Percentiles rank a stretch among this genome's conserved stretches.
Evolutionary conservation across 345 rosid species (phyloP).

Genomic region (Lagerstroemia speciosa): DNA sequence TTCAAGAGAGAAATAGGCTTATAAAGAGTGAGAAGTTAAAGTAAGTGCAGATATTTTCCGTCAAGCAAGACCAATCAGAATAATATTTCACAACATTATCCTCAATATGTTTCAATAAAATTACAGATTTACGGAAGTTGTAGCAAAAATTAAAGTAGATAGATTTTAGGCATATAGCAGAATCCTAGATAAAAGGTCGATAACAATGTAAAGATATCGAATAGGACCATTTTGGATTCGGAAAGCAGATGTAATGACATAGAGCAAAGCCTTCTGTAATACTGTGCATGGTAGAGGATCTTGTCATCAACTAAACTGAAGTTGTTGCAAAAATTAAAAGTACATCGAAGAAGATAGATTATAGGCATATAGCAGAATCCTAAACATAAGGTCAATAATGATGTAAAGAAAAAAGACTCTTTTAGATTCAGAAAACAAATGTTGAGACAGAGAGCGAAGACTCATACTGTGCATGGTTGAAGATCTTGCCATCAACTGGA

Average conservation of each 20-base stretch:
- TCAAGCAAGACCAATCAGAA: too few species aligned
- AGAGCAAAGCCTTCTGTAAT: slow-evolving; percentile 59
- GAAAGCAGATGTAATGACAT: slow-evolving; percentile 43
- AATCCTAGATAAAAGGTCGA: slow-evolving; percentile 74
- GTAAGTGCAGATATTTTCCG: too few species aligned
- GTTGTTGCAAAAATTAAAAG: neutral
- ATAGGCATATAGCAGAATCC: slow-evolving; percentile 21
- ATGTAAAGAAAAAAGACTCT: slow-evolving; percentile 83
- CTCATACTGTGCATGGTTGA: slow-evolving; percentile 68
- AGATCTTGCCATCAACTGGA: slow-evolving; percentile 55
- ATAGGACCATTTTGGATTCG: slow-evolving; percentile 91
- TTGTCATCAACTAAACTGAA: slow-evolving; percentile 41
- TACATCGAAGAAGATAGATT: neutral
- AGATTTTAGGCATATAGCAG: neutral
- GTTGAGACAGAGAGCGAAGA: slow-evolving; percentile 54
- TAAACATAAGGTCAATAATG: slow-evolving; percentile 74
- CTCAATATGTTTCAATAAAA: neutral
- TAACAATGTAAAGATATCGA: slow-evolving; percentile 70
- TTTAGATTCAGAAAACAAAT: slow-evolving; percentile 57
- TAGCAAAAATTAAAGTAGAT: neutral
- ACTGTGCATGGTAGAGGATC: slow-evolving; percentile 61
- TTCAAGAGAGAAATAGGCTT: too few species aligned
- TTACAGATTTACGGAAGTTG: neutral
- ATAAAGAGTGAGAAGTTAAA: too few species aligned
- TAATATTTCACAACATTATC: too few species aligned